Base-by-base conservation (phyloP, 139 green algal species). In the Chlamydomonas applanata region DNA sequence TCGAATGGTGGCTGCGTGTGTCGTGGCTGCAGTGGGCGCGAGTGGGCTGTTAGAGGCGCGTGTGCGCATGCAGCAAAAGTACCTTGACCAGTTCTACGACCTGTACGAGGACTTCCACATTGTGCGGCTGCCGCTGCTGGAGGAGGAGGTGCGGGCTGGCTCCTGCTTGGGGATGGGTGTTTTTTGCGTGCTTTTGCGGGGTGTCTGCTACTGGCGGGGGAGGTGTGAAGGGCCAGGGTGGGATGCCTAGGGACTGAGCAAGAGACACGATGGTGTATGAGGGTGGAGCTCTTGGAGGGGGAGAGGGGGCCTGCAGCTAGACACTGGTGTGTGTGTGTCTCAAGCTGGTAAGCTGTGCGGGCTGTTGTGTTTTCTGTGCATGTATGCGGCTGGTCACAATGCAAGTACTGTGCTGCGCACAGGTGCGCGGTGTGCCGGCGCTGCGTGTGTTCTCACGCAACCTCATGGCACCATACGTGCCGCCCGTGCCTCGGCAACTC, bases 31-130 rank as follows among this genome's bases (percentile, higher is more conserved):
- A 79, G 75, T 83, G 2, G 78, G 76, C 34, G 79, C 72, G 24
- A 93, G 84, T 22, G 32, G 57, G 34, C 85, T 98, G 60, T 85
- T 98, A 33, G 79, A 85, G 63, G 93, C 94, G 22, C 84, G 94
- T 13, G 82, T 97, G 60, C 87, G 86, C 60, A 98, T 98, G 94
- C 94, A 98, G 83, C 82, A 94, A 33, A 97, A 97, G 77, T 98
- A 98, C 76, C 78, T 95, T n/a, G 79, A 89, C 13, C 84, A 94
- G 82, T 99, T 93, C 79, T 82, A 97, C 40, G 95, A 99, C 72
- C 82, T 99, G 63, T 99, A 99, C 74, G 95, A 97, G 71, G 95
- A 98, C 77, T 95, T 95, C 75, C 89, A 97, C 82, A 83, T 97
- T 16, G 82, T 95, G 3, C 87, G 87, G 75, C 80, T 97, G 78